A percentile compares a stretch with the other conserved stretches of the same genome.
Evolutionary conservation across 495 filamentous ascomycete species (phyloP).

Genomic region (Podospora anserina): DNA sequence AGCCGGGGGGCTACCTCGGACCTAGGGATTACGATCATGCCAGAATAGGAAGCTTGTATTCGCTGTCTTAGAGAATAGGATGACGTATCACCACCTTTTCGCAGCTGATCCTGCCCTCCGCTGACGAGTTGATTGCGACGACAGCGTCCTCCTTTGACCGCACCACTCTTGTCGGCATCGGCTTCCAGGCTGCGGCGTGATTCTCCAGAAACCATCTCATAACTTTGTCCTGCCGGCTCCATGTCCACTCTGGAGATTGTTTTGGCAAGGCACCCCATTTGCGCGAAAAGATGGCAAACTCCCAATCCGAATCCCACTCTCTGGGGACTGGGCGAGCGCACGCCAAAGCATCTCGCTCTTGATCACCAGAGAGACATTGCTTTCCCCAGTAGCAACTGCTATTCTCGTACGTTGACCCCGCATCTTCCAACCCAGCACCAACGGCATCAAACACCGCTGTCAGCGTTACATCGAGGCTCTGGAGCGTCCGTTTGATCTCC

Average conservation of each 20-base stretch:
- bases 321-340: not conserved
- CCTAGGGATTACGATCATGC: not conserved
- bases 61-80: constrained; percentile 8
- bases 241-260: constrained; percentile 13
- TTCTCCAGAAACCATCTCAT: constrained; percentile 17
- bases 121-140: constrained; percentile 3
- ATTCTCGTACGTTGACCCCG: constrained; percentile 8
- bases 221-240: constrained; percentile 17
- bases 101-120: constrained; percentile 10
- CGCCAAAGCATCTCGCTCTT: not conserved
- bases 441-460: constrained; percentile 12
- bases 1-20: not conserved
- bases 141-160: constrained; percentile 4
- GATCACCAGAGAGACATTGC: constrained; percentile 2
- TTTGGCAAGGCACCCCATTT: constrained; percentile 1
- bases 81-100: constrained; percentile 21
- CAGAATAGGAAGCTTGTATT: not conserved
- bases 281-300: constrained; percentile 15
- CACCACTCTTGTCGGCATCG: constrained; percentile 14
- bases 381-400: constrained; percentile 3
- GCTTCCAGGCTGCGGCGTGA: constrained; percentile 12
- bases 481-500: constrained; percentile 5
- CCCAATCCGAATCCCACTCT: constrained; percentile 7
- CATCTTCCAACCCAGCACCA: not conserved
- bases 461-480: not conserved